Conservation (phyloP, 192 early-diverging fungal genomes). For the Rhizophagus prolifer region DNA sequence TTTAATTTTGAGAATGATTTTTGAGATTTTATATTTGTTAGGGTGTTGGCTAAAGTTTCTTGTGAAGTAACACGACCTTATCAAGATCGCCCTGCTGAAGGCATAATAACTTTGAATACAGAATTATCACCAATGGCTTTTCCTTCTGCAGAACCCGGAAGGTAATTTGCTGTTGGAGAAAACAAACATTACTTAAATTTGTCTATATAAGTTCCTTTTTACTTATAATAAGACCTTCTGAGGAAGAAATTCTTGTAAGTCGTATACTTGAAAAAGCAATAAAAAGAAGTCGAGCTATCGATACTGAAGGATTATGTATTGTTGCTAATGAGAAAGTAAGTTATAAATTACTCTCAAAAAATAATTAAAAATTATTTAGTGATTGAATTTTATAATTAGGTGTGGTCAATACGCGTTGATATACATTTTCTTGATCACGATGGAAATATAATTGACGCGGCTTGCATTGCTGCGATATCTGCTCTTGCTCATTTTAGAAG, state of each 20-base stretch:
- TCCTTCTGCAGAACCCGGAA: constrained; percentile 65
- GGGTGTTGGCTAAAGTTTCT: constrained; percentile 67
- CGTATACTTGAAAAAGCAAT: constrained; percentile 89
- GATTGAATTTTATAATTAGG: constrained; percentile 36
- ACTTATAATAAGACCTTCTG: constrained; percentile 53
- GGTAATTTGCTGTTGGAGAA: constrained; percentile 37
- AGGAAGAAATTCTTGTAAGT: constrained; percentile 82
- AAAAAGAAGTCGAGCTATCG: constrained; percentile 79
- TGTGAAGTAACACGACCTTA: constrained; percentile 69
- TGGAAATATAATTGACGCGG: constrained; percentile 92
- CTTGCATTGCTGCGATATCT: constrained; percentile 85
- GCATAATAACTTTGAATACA: constrained; percentile 80
- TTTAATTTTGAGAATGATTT: background rate
- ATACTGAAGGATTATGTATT: constrained; percentile 97
- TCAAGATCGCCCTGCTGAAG: constrained; percentile 82
- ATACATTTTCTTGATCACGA: constrained; percentile 91
- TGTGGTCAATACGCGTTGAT: constrained; percentile 91
- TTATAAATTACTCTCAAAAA: background rate
- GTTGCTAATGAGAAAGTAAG: constrained; percentile 87
- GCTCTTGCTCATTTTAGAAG: constrained; percentile 88
- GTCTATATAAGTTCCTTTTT: background rate
- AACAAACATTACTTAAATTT: background rate
- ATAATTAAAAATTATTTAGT: background rate
- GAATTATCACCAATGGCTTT: constrained; percentile 89
- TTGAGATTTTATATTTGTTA: constrained; percentile 10